Evolutionary conservation across 768 basidiomycete species (phyloP).

Genomic region (Holtermanniella nyarrowii): DNA sequence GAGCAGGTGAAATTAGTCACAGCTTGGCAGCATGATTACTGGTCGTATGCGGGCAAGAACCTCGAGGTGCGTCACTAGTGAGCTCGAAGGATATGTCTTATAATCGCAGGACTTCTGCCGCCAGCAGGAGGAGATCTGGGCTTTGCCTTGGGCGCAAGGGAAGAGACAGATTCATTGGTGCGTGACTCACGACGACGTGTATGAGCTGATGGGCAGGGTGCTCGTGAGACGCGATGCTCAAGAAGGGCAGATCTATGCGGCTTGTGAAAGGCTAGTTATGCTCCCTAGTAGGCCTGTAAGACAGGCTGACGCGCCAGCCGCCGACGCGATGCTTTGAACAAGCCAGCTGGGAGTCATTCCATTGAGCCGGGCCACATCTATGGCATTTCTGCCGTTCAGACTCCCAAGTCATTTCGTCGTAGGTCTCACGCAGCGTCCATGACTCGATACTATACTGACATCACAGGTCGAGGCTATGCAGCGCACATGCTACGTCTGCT

Average conservation of each 20-base stretch:
- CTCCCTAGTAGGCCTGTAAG: no score
- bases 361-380: conserved; percentile 7
- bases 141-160: no score
- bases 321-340: not conserved
- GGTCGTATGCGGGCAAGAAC: not conserved
- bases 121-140: no score
- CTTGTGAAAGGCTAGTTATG: conserved; percentile 20
- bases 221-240: conserved; percentile 16
- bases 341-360: not conserved
- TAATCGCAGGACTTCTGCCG: no score
- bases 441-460: not conserved
- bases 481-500: conserved; percentile 20
- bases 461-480: conserved; percentile 25
- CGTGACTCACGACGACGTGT: no score
- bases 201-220: conserved; percentile 14
- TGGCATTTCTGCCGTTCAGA: conserved; percentile 25
- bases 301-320: no score
- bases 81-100: no score
- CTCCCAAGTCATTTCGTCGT: conserved; percentile 20
- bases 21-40: no score
- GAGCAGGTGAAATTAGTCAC: no score
- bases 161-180: no score
- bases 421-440: conserved; percentile 1
- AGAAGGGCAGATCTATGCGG: conserved; percentile 21
- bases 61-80: not conserved